These are phyloP conservation scores for Alternaria triticina DNA, from an alignment of 2,329 filamentous ascomycete species.

Conservation along the genomic window DNA sequence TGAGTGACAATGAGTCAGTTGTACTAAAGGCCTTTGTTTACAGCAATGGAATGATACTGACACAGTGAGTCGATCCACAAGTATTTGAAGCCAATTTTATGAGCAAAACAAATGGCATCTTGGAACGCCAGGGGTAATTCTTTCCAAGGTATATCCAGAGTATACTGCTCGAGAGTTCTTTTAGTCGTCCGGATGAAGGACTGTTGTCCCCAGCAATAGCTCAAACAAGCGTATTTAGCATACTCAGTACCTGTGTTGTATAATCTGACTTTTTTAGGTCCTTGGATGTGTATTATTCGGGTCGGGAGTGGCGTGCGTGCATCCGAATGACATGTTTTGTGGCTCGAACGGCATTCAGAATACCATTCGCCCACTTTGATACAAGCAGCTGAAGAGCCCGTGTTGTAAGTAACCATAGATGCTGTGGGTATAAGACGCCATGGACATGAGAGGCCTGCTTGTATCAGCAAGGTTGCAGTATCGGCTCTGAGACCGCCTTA, in stretches of 20 bases:
- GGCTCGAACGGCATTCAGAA: background rate
- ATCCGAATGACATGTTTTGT: background rate
- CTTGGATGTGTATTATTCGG: background rate
- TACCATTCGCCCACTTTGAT: background rate
- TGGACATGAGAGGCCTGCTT: background rate
- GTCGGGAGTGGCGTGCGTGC: background rate
- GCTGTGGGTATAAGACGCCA: background rate
- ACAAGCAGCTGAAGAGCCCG: background rate
- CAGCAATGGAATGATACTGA: too few relatives aligned
- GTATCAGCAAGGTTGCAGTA: background rate
- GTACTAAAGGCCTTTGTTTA: too few relatives aligned
- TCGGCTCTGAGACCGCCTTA: background rate
- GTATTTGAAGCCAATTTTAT: constrained; percentile 13
- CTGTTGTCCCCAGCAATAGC: constrained; percentile 8
- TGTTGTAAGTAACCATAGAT: accelerated
- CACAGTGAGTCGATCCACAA: constrained; percentile 28
- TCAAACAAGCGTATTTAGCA: constrained; percentile 7
- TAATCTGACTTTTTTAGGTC: background rate
- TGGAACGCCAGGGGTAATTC: constrained; percentile 13
- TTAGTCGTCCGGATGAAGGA: background rate
- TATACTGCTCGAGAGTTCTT: background rate
- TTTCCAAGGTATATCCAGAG: background rate
- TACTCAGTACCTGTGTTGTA: background rate
- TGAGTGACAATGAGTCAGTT: background rate
- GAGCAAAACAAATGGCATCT: constrained; percentile 14